Evolutionary conservation across 805 yeast species (phyloP).

Genomic region (Blastobotrys robertii): DNA sequence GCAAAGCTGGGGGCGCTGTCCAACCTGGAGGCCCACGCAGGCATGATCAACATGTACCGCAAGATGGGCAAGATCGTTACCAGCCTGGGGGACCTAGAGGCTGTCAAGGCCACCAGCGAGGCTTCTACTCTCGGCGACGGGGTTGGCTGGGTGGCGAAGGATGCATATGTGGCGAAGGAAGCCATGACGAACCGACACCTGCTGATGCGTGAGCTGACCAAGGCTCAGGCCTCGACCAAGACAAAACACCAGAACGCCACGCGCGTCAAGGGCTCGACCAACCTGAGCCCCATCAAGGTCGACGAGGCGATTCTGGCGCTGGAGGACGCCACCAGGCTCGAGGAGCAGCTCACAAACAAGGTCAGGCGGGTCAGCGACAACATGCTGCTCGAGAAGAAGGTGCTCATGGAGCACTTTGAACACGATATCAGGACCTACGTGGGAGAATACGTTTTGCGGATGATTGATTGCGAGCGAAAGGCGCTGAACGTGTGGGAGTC

Average conservation of each 20-base stretch:
- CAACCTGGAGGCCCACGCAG: conserved; percentile 51
- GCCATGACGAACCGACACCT: conserved; percentile 87
- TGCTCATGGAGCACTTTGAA: conserved; percentile 52
- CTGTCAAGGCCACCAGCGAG: conserved; percentile 61
- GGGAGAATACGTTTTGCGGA: conserved; percentile 51
- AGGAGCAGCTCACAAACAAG: conserved; percentile 66
- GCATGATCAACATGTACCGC: conserved; percentile 71
- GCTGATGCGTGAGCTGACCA: conserved; percentile 77
- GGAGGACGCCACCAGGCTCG: conserved; percentile 68
- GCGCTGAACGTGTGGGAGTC: conserved; percentile 64
- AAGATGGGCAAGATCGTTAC: conserved; percentile 61
- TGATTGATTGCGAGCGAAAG: conserved; percentile 80
- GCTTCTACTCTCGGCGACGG: conserved; percentile 73
- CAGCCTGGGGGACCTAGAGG: conserved; percentile 65
- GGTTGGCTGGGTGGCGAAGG: conserved; percentile 51
- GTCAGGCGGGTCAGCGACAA: conserved; percentile 78
- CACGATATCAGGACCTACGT: conserved; percentile 43
- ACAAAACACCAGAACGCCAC: conserved; percentile 62
- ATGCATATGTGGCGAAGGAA: conserved; percentile 83
- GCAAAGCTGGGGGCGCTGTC: conserved; percentile 20
- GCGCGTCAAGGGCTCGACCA: conserved; percentile 56
- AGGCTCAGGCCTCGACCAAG: conserved; percentile 67
- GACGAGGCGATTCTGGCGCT: conserved; percentile 79
- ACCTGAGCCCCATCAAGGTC: conserved; percentile 76
- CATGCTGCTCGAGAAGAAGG: conserved; percentile 63